phyloP scores from a whole-genome alignment of 2,329 filamentous ascomycete species.

The Penicillium sclerotiorum region DNA sequence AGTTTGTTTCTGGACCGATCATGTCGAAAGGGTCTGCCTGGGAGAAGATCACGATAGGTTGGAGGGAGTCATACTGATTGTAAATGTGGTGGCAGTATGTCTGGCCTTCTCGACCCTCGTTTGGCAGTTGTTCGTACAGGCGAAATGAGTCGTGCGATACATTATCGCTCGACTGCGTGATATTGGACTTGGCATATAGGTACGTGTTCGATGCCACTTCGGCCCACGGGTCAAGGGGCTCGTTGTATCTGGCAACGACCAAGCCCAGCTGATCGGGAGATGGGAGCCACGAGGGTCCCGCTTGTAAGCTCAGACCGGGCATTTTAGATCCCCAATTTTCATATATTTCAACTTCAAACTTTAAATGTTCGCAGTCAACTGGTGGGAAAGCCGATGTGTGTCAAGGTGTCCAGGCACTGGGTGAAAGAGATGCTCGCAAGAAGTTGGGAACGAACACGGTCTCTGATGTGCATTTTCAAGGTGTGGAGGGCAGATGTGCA shows the following conservation, averaged over 20 bases:
- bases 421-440: not conserved
- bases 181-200: not conserved
- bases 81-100: not conserved
- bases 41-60: not conserved
- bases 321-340: not conserved
- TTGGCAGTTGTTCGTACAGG: not conserved
- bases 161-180: not conserved
- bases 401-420: not conserved
- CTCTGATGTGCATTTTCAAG: not conserved
- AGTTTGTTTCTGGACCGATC: not conserved
- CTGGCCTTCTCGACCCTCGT: not conserved
- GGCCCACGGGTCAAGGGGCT: not conserved
- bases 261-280: not conserved
- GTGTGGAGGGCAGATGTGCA: not conserved
- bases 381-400: not conserved
- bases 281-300: not conserved
- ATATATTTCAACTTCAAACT: not conserved
- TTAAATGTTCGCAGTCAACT: not conserved
- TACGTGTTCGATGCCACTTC: not conserved
- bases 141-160: not conserved
- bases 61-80: not conserved
- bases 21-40: not conserved
- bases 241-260: not conserved
- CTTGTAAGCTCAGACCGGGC: not conserved
- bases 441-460: not conserved